phyloP scores from a whole-genome alignment of 345 rosid species.

The Arabidopsis arenosa region DNA sequence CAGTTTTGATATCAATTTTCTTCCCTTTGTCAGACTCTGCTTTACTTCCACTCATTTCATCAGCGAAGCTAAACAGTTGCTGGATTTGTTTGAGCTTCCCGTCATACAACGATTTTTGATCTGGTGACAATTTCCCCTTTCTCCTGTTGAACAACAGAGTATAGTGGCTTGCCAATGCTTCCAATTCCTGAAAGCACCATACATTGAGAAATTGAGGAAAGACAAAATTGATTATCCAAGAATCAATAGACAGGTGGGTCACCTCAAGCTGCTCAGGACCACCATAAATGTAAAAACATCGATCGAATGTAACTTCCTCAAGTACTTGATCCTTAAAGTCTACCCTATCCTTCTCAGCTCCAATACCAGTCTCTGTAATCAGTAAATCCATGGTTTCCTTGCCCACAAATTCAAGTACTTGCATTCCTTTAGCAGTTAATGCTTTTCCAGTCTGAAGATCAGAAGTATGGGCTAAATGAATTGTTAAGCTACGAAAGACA shows the following conservation, averaged over 20 bases:
- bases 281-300: conserved; percentile 98
- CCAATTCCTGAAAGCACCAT: conserved; percentile 76
- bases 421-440: conserved; percentile 91
- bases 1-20: conserved; percentile 68
- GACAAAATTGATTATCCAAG: conserved; percentile 1
- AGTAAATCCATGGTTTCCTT: conserved; percentile 95
- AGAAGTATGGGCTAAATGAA: conserved; percentile 30
- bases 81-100: conserved; percentile 88
- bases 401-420: conserved; percentile 94
- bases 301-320: conserved; percentile 95
- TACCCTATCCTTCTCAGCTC: conserved; percentile 61
- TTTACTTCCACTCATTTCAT: conserved; percentile 58
- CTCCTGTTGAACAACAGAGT: conserved; percentile 81
- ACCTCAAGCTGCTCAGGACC: conserved; percentile 99
- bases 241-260: background rate
- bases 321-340: conserved; percentile 68
- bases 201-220: conserved; percentile 32
- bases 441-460: conserved; percentile 84
- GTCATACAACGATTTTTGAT: conserved; percentile 72
- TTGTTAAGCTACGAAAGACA: conserved; percentile 11
- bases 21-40: conserved; percentile 82
- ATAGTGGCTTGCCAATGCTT: conserved; percentile 88
- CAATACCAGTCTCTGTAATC: conserved; percentile 84
- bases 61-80: conserved; percentile 66
- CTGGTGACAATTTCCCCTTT: conserved; percentile 77